These are phyloP conservation scores for Flaveria ramosissima DNA, from an alignment of 129 eudicot species.

Conservation along the genomic window DNA sequence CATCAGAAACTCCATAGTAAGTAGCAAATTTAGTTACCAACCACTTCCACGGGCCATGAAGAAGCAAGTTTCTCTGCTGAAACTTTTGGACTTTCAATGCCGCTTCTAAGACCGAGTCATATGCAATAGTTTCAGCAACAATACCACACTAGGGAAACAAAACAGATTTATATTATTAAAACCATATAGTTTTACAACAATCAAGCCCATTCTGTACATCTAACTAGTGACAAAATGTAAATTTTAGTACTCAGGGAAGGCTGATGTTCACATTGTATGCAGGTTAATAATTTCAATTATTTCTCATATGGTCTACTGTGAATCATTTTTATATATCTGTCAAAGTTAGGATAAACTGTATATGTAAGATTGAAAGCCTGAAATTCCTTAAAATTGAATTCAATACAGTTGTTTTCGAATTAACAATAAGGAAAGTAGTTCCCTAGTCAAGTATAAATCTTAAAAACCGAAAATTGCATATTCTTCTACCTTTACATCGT, in stretches of 20 bases:
- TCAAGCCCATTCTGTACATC: background rate
- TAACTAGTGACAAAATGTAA: background rate
- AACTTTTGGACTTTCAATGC: conserved; percentile 75
- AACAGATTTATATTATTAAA: conserved; percentile 8
- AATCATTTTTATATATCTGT: background rate
- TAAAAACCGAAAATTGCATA: background rate
- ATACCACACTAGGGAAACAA: conserved; percentile 54
- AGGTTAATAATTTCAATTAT: background rate
- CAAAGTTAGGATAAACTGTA: background rate
- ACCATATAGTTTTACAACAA: background rate
- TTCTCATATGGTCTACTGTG: background rate
- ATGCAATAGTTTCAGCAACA: conserved; percentile 87
- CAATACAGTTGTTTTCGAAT: background rate
- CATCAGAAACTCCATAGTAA: conserved; percentile 83
- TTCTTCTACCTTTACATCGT: conserved; percentile 57
- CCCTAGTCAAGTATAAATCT: background rate
- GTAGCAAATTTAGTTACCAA: conserved; percentile 67
- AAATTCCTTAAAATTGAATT: background rate
- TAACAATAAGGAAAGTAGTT: conserved; percentile 5
- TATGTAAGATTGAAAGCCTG: background rate
- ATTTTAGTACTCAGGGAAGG: background rate
- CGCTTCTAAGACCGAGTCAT: conserved; percentile 75
- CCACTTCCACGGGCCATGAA: conserved; percentile 84
- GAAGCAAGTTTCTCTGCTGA: conserved; percentile 59
- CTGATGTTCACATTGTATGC: background rate